phyloP scores from a whole-genome alignment of 1,284 basidiomycete species.

The Ceratobasidium sp. region DNA sequence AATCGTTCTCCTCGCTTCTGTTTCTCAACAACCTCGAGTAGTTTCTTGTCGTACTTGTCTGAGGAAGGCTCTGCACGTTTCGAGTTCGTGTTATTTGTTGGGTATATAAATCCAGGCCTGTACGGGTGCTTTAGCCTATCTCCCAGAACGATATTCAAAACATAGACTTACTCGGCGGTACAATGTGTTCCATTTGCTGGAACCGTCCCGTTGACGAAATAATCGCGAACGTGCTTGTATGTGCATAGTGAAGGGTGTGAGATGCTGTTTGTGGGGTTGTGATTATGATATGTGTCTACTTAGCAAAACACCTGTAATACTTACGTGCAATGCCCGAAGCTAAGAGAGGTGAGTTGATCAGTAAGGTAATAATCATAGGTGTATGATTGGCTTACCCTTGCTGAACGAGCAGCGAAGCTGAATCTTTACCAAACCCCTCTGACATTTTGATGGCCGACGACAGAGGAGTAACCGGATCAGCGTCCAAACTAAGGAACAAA shows the following conservation, averaged over 20 bases:
- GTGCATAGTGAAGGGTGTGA: slow-evolving; percentile 46
- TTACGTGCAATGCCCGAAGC: slow-evolving; percentile 45
- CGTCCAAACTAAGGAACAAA: slow-evolving; percentile 43
- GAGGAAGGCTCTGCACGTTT: background rate
- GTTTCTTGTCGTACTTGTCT: background rate
- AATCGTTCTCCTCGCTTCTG: background rate
- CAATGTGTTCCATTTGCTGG: slow-evolving; percentile 43
- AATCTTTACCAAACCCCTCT: slow-evolving; percentile 41
- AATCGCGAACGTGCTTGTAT: slow-evolving; percentile 41
- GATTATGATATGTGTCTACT: background rate
- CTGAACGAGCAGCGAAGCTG: slow-evolving; percentile 43
- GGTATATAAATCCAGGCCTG: slow-evolving; percentile 24
- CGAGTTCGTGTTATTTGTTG: background rate
- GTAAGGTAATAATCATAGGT: background rate
- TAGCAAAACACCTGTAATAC: background rate
- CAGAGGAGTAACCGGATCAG: slow-evolving; percentile 46
- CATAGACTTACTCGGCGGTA: slow-evolving; percentile 16
- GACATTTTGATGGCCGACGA: slow-evolving; percentile 42
- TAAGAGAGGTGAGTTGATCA: background rate
- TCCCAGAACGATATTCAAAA: background rate
- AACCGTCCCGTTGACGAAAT: slow-evolving; percentile 44
- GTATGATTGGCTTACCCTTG: slow-evolving; percentile 41
- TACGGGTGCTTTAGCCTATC: too few species aligned
- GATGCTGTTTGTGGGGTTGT: background rate
- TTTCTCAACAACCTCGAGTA: background rate